Base-by-base conservation (phyloP, 495 filamentous ascomycete species). In the Gamarada debralockiae region DNA sequence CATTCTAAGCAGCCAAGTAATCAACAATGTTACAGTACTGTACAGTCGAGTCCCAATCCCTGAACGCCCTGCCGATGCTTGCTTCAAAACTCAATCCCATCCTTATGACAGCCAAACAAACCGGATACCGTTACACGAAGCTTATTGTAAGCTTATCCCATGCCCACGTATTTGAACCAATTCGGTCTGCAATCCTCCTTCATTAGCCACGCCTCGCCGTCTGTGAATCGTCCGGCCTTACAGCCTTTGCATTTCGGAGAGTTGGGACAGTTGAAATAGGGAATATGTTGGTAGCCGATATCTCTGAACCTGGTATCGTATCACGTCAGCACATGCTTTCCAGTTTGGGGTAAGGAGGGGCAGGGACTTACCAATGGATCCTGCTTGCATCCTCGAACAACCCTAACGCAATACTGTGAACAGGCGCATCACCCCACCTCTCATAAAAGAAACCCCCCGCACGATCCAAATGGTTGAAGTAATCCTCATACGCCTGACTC, bases 391-490 rank as follows among this genome's bases (percentile, higher is more conserved):
- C 90, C 57, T 92, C 95, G 68, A 99, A 96, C 39, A 99, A 66
- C 20, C 90, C 95, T 49, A 99, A 62, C n/a, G 87, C 93, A 60
- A 98, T 90, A 37, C 87, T 92, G 71, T 99, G 95, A 43, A 99
- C 95, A 0, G 95, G 95, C 13, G 95, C 95, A 75, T 99, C 95
- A 15, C 95, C 95, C 95, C 95, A 99, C 49, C 95, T 74, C 73
- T 99, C 95, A 62, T 99, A 99, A 68, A 95, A 99, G 81, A 99
- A 99, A 31, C 93, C 93, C 27, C 95, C 95, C 0, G 90, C 86
- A 18, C 87, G 82, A 70, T 99, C 95, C 27, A 99, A 74, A 65
- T 97, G 89, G 66, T 96, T 84, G 71, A 99, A 99, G 67, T 97
- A 99, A 47, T 90, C 89, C 66, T 92, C 86, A 67, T 99, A 99